phyloP scores from a whole-genome alignment of 371 early-diverging fungal species.

The Rhizopus microsporus region DNA sequence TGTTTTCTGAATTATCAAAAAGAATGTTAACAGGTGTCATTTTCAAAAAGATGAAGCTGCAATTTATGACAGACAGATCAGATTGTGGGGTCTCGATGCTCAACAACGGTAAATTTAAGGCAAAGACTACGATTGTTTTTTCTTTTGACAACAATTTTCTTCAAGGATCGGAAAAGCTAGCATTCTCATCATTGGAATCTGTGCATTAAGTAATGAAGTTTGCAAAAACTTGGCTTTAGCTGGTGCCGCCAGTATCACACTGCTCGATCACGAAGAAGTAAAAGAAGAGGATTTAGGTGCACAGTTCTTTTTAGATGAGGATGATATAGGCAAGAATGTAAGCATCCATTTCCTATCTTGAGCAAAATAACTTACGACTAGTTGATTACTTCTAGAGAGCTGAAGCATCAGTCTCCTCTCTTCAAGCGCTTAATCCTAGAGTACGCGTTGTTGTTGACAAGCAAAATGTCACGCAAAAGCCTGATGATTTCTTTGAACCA shows the following conservation, averaged over 20 bases:
- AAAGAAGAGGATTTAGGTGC: conserved; percentile 69
- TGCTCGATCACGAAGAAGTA: conserved; percentile 67
- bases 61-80: conserved; percentile 94
- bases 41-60: conserved; percentile 75
- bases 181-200: conserved; percentile 70
- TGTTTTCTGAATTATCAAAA: background rate
- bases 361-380: background rate
- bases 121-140: background rate
- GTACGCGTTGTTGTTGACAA: conserved; percentile 63
- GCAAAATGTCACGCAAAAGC: conserved; percentile 43
- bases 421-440: conserved; percentile 73
- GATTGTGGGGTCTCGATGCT: conserved; percentile 94
- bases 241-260: conserved; percentile 77
- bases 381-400: conserved; percentile 54
- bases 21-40: background rate
- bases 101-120: conserved; percentile 69
- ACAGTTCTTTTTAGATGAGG: conserved; percentile 71
- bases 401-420: conserved; percentile 57
- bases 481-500: conserved; percentile 53
- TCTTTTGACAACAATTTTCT: background rate
- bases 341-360: conserved; percentile 12
- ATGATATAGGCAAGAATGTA: conserved; percentile 73
- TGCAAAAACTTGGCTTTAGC: conserved; percentile 91
- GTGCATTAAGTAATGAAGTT: conserved; percentile 76
- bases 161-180: conserved; percentile 74